Evolutionary conservation across 371 early-diverging fungal genomes (phyloP).

Genomic region (Mortierella sp.): DNA sequence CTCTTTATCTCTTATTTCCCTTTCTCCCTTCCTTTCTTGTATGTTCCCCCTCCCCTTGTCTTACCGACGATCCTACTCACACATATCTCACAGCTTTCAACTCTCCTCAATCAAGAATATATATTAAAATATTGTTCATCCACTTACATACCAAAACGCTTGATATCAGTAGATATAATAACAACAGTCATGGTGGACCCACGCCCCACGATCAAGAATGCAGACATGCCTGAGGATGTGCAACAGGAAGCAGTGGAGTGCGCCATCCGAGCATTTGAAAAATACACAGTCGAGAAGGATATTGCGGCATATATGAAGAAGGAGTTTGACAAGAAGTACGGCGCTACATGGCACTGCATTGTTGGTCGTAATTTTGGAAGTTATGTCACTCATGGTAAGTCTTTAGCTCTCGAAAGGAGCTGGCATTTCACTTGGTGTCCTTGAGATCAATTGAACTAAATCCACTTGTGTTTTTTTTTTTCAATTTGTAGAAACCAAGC

Average conservation of each 20-base stretch:
- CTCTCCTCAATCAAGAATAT: background rate
- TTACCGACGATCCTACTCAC: background rate
- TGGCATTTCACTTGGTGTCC: background rate
- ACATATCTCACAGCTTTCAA: background rate
- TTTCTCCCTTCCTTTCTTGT: background rate
- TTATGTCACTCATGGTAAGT: slow-evolving; percentile 95
- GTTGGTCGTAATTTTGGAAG: slow-evolving; percentile 98
- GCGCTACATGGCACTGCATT: slow-evolving; percentile 98
- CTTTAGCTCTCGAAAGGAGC: background rate
- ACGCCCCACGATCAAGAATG: slow-evolving; percentile 86
- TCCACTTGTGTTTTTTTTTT: background rate
- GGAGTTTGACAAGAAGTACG: slow-evolving; percentile 90
- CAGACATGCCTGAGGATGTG: slow-evolving; percentile 98
- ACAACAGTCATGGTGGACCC: slow-evolving; percentile 31
- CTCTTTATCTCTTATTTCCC: background rate
- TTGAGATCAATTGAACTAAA: background rate
- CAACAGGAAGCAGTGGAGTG: slow-evolving; percentile 95
- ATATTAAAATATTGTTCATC: background rate
- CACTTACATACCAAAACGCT: background rate
- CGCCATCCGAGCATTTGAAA: slow-evolving; percentile 92
- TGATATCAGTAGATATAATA: background rate
- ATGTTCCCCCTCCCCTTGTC: too few relatives aligned
- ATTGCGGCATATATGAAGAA: slow-evolving; percentile 80
- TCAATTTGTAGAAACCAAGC: slow-evolving; percentile 80
- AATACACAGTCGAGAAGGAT: slow-evolving; percentile 92